Percentiles rank a stretch among this genome's conserved stretches.
Evolutionary conservation across 2,329 filamentous ascomycete species (phyloP).

Genomic region (Coniochaeta ligniaria): DNA sequence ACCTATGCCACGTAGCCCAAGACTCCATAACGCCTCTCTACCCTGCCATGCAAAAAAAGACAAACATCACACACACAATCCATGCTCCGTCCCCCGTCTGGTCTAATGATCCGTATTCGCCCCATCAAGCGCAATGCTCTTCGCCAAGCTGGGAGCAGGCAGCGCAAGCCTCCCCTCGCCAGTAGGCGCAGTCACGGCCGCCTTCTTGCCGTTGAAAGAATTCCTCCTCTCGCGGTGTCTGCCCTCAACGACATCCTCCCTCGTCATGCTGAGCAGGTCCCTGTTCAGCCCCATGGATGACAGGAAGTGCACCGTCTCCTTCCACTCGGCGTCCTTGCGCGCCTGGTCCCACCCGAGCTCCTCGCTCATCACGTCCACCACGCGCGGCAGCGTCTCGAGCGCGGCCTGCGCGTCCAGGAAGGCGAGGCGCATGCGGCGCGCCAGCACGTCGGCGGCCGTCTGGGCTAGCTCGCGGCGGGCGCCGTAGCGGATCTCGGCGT

Average conservation of each 20-base stretch:
- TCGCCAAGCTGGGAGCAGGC: not conserved
- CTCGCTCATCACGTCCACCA: constrained; percentile 67
- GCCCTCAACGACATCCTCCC: constrained; percentile 17
- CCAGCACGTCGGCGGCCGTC: constrained; percentile 64
- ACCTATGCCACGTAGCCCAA: not conserved
- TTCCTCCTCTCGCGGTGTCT: not conserved
- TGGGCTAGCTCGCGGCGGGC: constrained; percentile 67
- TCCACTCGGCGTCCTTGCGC: constrained; percentile 48
- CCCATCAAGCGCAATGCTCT: constrained; percentile 1
- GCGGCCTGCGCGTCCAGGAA: constrained; percentile 69
- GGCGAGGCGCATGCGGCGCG: constrained; percentile 64
- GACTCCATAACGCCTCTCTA: not conserved
- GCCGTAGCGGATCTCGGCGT: constrained; percentile 67
- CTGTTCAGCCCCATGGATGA: constrained; percentile 34
- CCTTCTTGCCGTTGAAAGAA: not conserved
- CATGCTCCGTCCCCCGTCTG: not conserved
- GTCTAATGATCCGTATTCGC: not conserved
- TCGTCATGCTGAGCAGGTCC: constrained; percentile 18
- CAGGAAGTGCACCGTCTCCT: constrained; percentile 40
- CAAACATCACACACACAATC: not conserved
- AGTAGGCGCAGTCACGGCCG: not conserved
- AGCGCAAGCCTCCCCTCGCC: not conserved
- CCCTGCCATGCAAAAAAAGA: not conserved
- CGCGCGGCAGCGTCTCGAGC: constrained; percentile 58
- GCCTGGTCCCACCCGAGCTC: constrained; percentile 58